These are phyloP conservation scores for Yarrowia yakushimensis DNA, from an alignment of 805 yeast species.

Conservation along the genomic window DNA sequence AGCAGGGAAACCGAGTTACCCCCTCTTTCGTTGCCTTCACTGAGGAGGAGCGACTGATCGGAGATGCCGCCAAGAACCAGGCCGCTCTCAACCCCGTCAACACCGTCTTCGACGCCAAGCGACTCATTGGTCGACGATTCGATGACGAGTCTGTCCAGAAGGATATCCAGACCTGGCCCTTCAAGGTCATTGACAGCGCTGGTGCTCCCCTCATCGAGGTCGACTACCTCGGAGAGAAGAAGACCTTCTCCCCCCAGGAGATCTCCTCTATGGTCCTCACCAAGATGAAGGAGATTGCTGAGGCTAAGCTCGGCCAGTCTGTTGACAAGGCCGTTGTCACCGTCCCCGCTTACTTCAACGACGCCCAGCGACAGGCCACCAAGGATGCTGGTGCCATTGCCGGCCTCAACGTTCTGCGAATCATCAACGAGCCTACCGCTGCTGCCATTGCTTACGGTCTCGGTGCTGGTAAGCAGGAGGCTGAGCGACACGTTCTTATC, in stretches of 20 bases:
- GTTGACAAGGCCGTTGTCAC: constrained; percentile 84
- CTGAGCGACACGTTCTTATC: constrained; percentile 83
- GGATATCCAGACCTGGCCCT: constrained; percentile 93
- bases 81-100: constrained; percentile 90
- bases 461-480: constrained; percentile 79
- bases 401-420: constrained; percentile 78
- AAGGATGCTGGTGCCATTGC: constrained; percentile 87
- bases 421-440: constrained; percentile 89
- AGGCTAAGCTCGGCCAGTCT: constrained; percentile 72
- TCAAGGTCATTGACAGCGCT: constrained; percentile 66
- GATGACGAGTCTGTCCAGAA: constrained; percentile 79
- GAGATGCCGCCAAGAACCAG: constrained; percentile 97
- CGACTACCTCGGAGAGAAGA: constrained; percentile 78
- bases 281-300: constrained; percentile 86
- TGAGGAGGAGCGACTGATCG: constrained; percentile 86
- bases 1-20: constrained; percentile 97
- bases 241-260: constrained; percentile 90
- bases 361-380: constrained; percentile 86
- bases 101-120: constrained; percentile 85
- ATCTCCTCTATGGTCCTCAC: constrained; percentile 86
- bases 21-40: constrained; percentile 96
- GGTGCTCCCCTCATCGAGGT: constrained; percentile 81
- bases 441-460: constrained; percentile 97
- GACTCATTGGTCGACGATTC: constrained; percentile 89
- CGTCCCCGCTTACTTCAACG: constrained; percentile 86